Conservation (phyloP, 768 basidiomycete genomes). For the Cystofilobasidium ferigula region DNA sequence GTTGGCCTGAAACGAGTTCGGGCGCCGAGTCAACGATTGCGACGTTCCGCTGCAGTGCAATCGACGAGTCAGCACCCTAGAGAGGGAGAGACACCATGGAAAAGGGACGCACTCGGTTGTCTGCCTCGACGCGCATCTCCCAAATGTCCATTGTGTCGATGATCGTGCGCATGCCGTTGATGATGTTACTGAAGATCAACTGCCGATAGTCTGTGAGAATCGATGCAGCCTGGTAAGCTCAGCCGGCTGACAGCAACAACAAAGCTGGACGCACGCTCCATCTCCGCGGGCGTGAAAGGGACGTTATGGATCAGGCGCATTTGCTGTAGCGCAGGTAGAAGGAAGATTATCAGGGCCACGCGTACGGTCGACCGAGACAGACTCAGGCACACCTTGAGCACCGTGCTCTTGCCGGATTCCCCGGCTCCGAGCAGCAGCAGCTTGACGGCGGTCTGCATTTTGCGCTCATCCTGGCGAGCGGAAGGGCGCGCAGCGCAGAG, state of each 20-base stretch:
- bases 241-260: neutral
- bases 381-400: constrained; percentile 55
- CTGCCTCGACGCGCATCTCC: constrained; percentile 59
- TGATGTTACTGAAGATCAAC: constrained; percentile 83
- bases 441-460: constrained; percentile 50
- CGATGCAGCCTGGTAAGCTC: neutral
- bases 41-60: constrained; percentile 41
- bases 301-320: constrained; percentile 90
- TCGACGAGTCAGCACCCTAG: neutral
- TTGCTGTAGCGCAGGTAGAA: constrained; percentile 49
- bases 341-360: neutral
- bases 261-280: constrained; percentile 44
- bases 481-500: constrained; percentile 13
- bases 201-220: constrained; percentile 47
- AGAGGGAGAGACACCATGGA: neutral
- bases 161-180: constrained; percentile 67
- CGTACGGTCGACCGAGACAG: neutral
- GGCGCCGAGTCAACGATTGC: constrained; percentile 55
- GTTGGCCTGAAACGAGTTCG: constrained; percentile 67
- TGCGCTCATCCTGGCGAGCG: constrained; percentile 54
- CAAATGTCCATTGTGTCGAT: constrained; percentile 84
- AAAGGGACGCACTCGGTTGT: constrained; percentile 41
- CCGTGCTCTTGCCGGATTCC: constrained; percentile 84
- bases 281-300: constrained; percentile 68
- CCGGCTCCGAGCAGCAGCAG: constrained; percentile 84